phyloP scores from a whole-genome alignment of 495 filamentous ascomycete species.

The Penicillium canescens region DNA sequence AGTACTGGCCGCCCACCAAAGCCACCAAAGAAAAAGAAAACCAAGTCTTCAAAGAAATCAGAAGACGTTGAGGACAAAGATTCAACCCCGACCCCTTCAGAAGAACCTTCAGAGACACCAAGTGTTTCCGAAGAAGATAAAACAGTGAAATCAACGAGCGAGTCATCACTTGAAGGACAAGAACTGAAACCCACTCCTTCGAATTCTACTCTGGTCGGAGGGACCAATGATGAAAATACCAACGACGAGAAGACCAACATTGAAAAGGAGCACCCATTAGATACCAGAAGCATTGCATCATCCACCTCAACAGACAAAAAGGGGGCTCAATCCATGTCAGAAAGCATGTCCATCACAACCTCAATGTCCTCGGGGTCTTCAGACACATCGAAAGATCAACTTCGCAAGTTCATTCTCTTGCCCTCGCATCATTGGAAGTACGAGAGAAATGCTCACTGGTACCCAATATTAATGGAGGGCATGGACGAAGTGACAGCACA shows the following conservation, averaged over 20 bases:
- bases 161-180: neutral
- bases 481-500: slow-evolving; percentile 87
- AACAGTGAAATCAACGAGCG: neutral
- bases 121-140: neutral
- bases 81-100: neutral
- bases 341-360: slow-evolving; percentile 12
- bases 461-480: slow-evolving; percentile 73
- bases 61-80: neutral
- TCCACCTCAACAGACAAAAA: slow-evolving; percentile 8
- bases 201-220: slow-evolving; percentile 2
- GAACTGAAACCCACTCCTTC: slow-evolving; percentile 3
- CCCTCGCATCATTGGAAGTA: slow-evolving; percentile 52
- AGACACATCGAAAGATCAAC: slow-evolving; percentile 37
- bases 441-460: slow-evolving; percentile 65
- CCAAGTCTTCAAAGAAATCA: slow-evolving; percentile 6
- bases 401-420: slow-evolving; percentile 77
- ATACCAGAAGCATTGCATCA: slow-evolving; percentile 2
- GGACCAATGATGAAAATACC: neutral
- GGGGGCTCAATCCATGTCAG: slow-evolving; percentile 6
- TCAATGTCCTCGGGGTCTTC: slow-evolving; percentile 4
- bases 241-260: neutral
- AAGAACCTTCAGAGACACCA: neutral
- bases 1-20: slow-evolving; percentile 57
- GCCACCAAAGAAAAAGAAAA: neutral
- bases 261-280: neutral